Evolutionary conservation across 176 grass and related monocot species (phyloP), one percentile per base, ranked within the genome.

Genomic region (Hordeum marinum): DNA sequence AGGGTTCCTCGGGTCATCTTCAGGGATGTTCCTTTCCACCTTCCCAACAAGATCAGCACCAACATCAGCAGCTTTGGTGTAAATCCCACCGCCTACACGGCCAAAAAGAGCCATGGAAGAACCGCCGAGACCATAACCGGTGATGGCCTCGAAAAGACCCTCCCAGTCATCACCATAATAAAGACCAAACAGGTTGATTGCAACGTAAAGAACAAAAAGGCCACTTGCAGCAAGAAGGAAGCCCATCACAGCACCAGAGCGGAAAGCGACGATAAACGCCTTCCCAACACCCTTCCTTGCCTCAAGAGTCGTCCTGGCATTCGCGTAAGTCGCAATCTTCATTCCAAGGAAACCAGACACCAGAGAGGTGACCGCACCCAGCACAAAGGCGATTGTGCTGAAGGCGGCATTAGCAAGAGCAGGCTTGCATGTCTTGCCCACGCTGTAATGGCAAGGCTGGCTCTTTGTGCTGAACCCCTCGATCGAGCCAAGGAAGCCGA

Each of bases 121-220:
- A 73, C 94, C 94, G 55, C 94, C 92, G 21, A 97, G 94, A 75
- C 94, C 94, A 83, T 97, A 97, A 75, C 94, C 94, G 77, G 94
- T 97, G 55, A 97, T 97, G 69, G 94, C 81, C 79, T 97, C 94
- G 25, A 89, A 97, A 84, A 97, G 94, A 13, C 94, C 94, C 29
- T 97, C 94, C 94, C 94, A 97, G 75, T 97, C 94, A 84, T 97
- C 94, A 59, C 94, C 94, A 73, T 97, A 97, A 77, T 97, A 97
- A 69, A 97, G 52, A 80, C 91, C 91, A 29, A 97, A 97, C 64
- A 91, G 24, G 85, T 97, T 97, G 64, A 97, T 97, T 29, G 90
- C 82, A 41, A 97, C 69, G 72, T 90, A 97, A 75, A 97, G 92
- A 76, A 97, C 92, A 74, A 97, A 81, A 78, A 97, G 95, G 23